phyloP scores from a whole-genome alignment of 1,284 basidiomycete species.

The Malassezia slooffiae region DNA sequence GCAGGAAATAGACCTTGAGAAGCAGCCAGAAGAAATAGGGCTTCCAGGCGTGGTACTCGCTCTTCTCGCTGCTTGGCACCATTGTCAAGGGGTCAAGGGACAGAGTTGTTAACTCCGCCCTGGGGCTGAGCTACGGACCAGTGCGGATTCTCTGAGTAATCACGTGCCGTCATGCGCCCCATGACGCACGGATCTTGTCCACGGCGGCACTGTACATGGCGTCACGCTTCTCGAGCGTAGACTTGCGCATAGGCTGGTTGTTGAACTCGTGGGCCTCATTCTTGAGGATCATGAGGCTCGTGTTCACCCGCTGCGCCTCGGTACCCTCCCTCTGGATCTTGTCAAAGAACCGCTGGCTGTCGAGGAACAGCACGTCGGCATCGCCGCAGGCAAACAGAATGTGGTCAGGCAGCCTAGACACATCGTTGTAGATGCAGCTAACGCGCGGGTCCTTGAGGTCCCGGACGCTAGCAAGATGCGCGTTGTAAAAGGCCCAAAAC shows the following conservation, averaged over 20 bases:
- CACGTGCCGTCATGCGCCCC: too few relatives aligned
- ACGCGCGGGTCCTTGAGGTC: slow-evolving; percentile 20
- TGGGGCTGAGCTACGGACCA: too few relatives aligned
- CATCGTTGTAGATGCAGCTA: slow-evolving; percentile 17
- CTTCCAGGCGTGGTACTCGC: slow-evolving; percentile 5
- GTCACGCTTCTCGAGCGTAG: slow-evolving; percentile 16
- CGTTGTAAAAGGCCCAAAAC: slow-evolving; percentile 22
- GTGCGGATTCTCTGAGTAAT: too few relatives aligned
- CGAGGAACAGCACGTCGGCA: slow-evolving; percentile 27
- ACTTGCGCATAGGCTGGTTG: slow-evolving; percentile 17
- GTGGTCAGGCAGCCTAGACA: slow-evolving; percentile 17
- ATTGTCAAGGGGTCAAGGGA: too few relatives aligned
- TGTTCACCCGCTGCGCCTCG: slow-evolving; percentile 3
- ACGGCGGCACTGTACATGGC: slow-evolving; percentile 18
- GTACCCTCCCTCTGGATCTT: slow-evolving; percentile 20
- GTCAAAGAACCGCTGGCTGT: slow-evolving; percentile 21
- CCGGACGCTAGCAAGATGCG: too few relatives aligned
- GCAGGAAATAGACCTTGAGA: slow-evolving; percentile 6
- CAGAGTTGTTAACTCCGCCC: too few relatives aligned
- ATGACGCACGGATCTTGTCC: slow-evolving; percentile 37
- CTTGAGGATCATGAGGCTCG: slow-evolving; percentile 21
- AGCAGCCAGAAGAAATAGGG: slow-evolving; percentile 3
- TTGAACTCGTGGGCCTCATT: slow-evolving; percentile 39
- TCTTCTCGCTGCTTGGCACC: too few relatives aligned
- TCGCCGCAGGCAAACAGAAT: slow-evolving; percentile 27